Percentiles rank a stretch among this genome's conserved stretches.
Conservation (phyloP, 306 rosid genomes). For the Castanea crenata region DNA sequence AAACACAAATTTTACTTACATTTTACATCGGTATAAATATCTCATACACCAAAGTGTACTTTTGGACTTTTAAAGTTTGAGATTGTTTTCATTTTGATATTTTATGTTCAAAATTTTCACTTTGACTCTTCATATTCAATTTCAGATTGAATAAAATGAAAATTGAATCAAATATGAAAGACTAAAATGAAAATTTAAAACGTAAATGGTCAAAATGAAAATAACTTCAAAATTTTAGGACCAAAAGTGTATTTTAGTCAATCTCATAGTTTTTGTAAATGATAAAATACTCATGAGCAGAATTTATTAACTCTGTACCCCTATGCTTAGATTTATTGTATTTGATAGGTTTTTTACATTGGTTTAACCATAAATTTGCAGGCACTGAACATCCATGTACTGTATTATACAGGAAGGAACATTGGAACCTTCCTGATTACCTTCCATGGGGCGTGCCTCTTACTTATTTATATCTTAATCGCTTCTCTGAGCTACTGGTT, state of each 20-base stretch:
- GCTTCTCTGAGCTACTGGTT: conserved; percentile 59
- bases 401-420: conserved; percentile 46
- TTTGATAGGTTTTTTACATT: not conserved
- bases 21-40: not conserved
- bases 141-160: too few species aligned
- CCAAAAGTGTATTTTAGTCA: too few species aligned
- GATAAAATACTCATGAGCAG: not conserved
- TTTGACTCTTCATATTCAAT: too few species aligned
- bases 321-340: not conserved
- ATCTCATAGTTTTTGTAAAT: too few species aligned
- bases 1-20: not conserved
- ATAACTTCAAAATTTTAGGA: too few species aligned
- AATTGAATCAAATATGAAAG: too few species aligned
- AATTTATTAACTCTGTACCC: not conserved
- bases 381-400: conserved; percentile 55
- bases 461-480: conserved; percentile 44
- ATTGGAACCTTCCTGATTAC: conserved; percentile 56
- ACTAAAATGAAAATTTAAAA: too few species aligned
- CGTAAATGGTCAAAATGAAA: too few species aligned
- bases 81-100: too few species aligned
- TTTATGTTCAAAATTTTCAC: too few species aligned
- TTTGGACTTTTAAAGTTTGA: too few species aligned
- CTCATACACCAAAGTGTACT: too few species aligned
- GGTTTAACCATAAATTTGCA: conserved; percentile 2
- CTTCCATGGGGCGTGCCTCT: conserved; percentile 68